A percentile compares a stretch with the other conserved stretches of the same genome.
Conservation (phyloP, 2,329 filamentous ascomycete species). For the Aureobasidium sp. region DNA sequence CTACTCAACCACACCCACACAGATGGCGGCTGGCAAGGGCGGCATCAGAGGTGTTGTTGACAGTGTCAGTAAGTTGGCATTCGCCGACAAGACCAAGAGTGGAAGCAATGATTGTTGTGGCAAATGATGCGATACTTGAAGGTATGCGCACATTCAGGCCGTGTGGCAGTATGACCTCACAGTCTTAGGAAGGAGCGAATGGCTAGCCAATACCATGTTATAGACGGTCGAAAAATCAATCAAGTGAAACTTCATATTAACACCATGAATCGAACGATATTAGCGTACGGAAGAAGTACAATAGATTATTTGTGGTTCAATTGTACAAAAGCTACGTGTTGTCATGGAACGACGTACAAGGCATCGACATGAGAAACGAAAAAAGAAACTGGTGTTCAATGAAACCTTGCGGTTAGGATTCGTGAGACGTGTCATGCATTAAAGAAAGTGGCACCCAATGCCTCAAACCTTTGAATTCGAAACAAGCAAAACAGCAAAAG, state of each 20-base stretch:
- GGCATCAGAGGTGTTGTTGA: constrained; percentile 41
- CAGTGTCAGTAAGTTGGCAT: constrained; percentile 44
- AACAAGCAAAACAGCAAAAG: constrained; percentile 9
- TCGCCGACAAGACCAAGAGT: constrained; percentile 33
- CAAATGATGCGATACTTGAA: background rate
- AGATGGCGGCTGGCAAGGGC: constrained; percentile 41
- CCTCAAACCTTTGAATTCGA: background rate
- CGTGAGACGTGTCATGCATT: constrained; percentile 12
- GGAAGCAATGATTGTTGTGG: constrained; percentile 23
- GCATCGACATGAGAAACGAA: background rate
- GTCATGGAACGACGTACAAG: background rate
- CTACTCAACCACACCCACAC: constrained; percentile 65
- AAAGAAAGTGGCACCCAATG: constrained; percentile 5
- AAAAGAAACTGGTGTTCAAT: background rate
- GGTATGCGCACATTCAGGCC: background rate
- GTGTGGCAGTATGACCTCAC: too few species aligned
- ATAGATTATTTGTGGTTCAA: background rate
- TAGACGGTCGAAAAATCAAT: background rate
- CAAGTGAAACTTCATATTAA: background rate
- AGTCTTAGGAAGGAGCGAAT: background rate
- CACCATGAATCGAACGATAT: background rate
- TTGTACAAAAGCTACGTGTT: background rate
- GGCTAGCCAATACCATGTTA: background rate
- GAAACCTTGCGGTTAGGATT: background rate
- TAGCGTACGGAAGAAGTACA: background rate